Evolutionary conservation across 805 yeast genomes (phyloP), one percentile per base, ranked within the genome.

Genomic region (Suhomyces kilbournensis): DNA sequence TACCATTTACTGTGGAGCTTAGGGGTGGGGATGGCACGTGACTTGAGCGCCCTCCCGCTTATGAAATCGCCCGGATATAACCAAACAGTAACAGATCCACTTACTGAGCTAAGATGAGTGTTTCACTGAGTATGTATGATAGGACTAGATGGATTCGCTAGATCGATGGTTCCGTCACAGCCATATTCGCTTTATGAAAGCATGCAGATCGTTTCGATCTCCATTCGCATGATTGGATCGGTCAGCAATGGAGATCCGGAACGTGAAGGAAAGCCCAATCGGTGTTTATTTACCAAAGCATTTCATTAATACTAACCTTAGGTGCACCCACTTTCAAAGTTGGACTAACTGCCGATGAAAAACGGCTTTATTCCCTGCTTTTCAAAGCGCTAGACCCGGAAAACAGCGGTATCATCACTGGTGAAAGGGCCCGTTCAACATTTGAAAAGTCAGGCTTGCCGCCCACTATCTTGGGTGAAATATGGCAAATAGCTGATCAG

Each of bases 401-500:
- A 60, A 78, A 79, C 44, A 71, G 86, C 44, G 97, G 97, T 4
- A 78, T 86, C 28, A 87, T 93, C 53, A 88, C 97, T 3, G 99
- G 99, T 34, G 92, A 87, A 38, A 83, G 85, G 39, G 89, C 96
- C 10, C 82, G 94, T 58, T 78, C 90, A 10, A 76, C 96, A 6
- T 84, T 94, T 57, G 96, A 91, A 61, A 88, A 87, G 53, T 85
- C 96, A 3, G 96, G 96, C 1, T 77, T 94, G 46, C 84, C 94
- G 5, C 86, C 96, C 3, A 76, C 84, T 15, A 72, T 81, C 28
- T 76, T 94, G 34, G 96, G 97, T 8, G 94, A 91, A 69, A 85
- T 94, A 56, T 94, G 99, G 99, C 92, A 88, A 67, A 67, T 88
- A 34, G 91, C 97, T n/a, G 99, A 94, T 70, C 80, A 82, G n/a